phyloP scores from a whole-genome alignment of 495 filamentous ascomycete species.

The Aspergillus sclerotiicarbonarius region DNA sequence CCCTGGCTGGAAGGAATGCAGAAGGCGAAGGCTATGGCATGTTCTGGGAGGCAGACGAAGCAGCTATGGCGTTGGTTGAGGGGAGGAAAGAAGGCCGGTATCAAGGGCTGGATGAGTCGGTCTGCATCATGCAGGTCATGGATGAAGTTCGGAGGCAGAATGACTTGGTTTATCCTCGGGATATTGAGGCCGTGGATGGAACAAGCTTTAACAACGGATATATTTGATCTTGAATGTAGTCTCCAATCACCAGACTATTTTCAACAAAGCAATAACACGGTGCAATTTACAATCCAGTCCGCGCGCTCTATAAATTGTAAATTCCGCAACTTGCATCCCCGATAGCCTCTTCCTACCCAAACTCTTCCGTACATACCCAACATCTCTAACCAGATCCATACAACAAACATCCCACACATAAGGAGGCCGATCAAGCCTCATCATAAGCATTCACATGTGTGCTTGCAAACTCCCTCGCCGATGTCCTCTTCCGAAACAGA shows the following conservation, averaged over 20 bases:
- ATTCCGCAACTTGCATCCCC: too few species aligned
- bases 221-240: too few species aligned
- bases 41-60: conserved; percentile 96
- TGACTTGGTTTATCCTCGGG: conserved; percentile 73
- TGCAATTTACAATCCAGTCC: too few species aligned
- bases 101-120: conserved; percentile 70
- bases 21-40: conserved; percentile 69
- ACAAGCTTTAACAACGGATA: too few species aligned
- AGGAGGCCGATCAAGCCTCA: not conserved
- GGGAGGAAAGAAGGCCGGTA: conserved; percentile 74
- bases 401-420: too few species aligned
- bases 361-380: too few species aligned
- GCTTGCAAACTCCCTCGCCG: conserved; percentile 14
- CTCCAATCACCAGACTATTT: too few species aligned
- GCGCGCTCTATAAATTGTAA: too few species aligned
- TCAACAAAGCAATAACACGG: too few species aligned
- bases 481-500: conserved; percentile 14
- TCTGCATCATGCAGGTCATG: conserved; percentile 92
- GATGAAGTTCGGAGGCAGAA: conserved; percentile 80
- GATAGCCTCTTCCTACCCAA: too few species aligned
- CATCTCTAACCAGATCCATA: too few species aligned
- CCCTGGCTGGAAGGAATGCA: conserved; percentile 27
- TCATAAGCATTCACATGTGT: not conserved
- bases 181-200: conserved; percentile 66
- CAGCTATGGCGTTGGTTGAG: conserved; percentile 76